Evolutionary conservation across 2,329 filamentous ascomycete genomes (phyloP).

Genomic region (Aureobasidium vineae): DNA sequence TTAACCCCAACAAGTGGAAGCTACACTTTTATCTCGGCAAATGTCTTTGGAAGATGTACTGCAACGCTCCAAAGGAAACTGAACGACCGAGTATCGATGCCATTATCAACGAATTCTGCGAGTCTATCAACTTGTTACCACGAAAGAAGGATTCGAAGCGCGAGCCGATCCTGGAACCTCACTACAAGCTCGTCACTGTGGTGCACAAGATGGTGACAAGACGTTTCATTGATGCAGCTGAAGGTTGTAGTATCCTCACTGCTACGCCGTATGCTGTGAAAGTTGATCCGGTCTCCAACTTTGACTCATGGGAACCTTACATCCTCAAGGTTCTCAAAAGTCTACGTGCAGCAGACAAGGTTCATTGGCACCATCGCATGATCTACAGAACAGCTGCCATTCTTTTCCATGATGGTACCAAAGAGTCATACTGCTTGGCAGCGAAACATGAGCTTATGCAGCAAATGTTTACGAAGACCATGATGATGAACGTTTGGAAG

Average conservation of each 20-base stretch:
- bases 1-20: conserved; percentile 61
- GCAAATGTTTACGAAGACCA: conserved; percentile 90
- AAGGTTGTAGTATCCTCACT: conserved; percentile 44
- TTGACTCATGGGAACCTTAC: conserved; percentile 59
- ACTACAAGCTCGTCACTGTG: conserved; percentile 84
- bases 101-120: conserved; percentile 34
- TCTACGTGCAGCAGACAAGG: conserved; percentile 72
- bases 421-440: conserved; percentile 51
- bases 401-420: conserved; percentile 57
- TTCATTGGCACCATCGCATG: conserved; percentile 93
- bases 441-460: conserved; percentile 77
- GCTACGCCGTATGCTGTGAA: conserved; percentile 57
- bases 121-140: conserved; percentile 60
- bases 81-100: conserved; percentile 17
- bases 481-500: conserved; percentile 93
- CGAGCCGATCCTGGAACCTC: conserved; percentile 84
- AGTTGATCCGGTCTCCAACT: conserved; percentile 48
- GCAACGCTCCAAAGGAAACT: not conserved
- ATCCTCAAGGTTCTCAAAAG: conserved; percentile 61
- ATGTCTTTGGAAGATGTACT: conserved; percentile 69
- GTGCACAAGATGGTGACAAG: conserved; percentile 73
- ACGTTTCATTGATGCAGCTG: conserved; percentile 46
- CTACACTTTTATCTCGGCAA: conserved; percentile 69
- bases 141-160: conserved; percentile 53
- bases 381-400: conserved; percentile 69